Base-by-base conservation (phyloP, 805 yeast species). In the Ogataea pini region DNA sequence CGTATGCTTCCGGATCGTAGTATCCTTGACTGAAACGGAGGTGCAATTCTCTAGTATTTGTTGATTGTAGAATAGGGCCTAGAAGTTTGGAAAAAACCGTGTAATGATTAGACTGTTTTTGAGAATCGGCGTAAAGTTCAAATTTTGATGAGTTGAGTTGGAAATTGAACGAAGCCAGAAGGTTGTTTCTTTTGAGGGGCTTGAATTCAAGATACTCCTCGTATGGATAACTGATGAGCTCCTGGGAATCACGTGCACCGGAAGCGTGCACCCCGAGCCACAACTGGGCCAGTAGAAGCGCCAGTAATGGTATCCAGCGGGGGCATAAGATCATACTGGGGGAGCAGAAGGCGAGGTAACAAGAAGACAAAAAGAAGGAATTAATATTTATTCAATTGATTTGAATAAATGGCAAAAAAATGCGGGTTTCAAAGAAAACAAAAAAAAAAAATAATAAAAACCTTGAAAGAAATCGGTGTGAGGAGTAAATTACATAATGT, bases 1-100 rank as follows among this genome's bases (percentile, higher is more conserved):
- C 98, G 95, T 96, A 94, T 7, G 76, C 71, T 50, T 85, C 88
- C 1, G 91, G 72, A 61, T 94, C 96, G 92, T 97, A 94, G 83
- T 90, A 86, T 0, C 99, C 99, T 65, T 89, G 96, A 1, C 95
- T 79, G 62, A 94, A 94, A 46, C 97, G 71, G 50, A 94, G 69
- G 64, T 89, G 96, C 38, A 94, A 71, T 59, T 88, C 91, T 46
- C 86, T 74, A 0, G 95, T 78, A 49, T 77, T 73, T 2, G 96
- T 78, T 10, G 76, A 67, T 36, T 78, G 80, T 12, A 94, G 62
- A 2, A 92, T 75, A 24, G 96, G 94, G 3, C 89, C 92, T 7
- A 94, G 69, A 1, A 89, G 73, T 50, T 86, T 79, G 0, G 99
- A 97, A 58, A 94, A 91, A 14, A 79, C 76, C 4, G 79, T 78